Evolutionary conservation across 2,329 filamentous ascomycete genomes (phyloP), one percentile per base, ranked within the genome.

Genomic region (Scedosporium dehoogii): DNA sequence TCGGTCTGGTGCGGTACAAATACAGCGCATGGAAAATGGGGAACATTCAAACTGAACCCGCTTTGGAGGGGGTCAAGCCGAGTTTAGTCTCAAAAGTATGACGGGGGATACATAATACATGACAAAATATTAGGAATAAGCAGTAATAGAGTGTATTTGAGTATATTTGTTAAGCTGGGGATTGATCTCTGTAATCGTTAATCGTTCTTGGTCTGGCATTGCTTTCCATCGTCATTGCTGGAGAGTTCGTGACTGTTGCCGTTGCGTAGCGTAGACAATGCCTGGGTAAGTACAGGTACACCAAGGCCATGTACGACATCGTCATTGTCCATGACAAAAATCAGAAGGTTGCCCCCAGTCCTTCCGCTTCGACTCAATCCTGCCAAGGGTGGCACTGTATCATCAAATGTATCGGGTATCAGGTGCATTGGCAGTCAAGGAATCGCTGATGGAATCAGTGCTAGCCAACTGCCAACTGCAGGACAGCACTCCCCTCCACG

Each of bases 381-480:
- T 60, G 27, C 51, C 44, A 10, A 44, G 14, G 16, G 59, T 60
- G 59, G 33, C 48, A 60, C 59, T 60, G 48, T 60, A 51, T 60
- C 59, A 51, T 58, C 56, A 58, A 38, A 38, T 38, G 33, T 38
- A 38, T 58, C 18, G 56, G 29, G n/a, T 42, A 58, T 42, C 6
- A 27, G 33, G 56, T 18, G 56, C 33, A 38, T 21, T 18, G 56
- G 27, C 18, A 38, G 33, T 38, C 33, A 12, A 38, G 33, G 33
- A 38, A 38, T 38, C 33, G 14, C 14, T 38, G 33, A 25, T 29
- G 44, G 25, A 29, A 51, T 51, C 59, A 60, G 44, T 25, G 16
- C 51, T 44, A 53, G 14, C n/a, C 38, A 58, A 41, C 12, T 27
- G 25, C 46, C 44, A 46, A 33, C 44, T 42, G 44, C 59, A 42